Conservation (phyloP, 176 grass and related monocot genomes). For the Triticum aestivum region DNA sequence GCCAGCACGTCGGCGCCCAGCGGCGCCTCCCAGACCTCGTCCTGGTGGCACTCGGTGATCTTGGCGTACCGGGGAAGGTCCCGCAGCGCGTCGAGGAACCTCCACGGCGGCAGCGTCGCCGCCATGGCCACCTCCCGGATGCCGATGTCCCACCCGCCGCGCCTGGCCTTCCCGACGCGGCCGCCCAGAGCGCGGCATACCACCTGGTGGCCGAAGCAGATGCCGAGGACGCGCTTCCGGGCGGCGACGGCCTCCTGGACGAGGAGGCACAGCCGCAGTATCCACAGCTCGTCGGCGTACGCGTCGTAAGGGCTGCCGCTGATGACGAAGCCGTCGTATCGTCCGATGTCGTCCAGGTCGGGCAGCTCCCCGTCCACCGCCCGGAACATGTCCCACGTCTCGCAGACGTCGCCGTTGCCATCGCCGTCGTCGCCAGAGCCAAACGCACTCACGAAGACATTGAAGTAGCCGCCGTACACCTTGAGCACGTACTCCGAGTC, state of each 20-base stretch:
- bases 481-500: conserved; percentile 92
- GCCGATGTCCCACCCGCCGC: conserved; percentile 75
- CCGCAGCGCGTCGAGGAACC: conserved; percentile 37
- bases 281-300: conserved; percentile 67
- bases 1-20: conserved; percentile 65
- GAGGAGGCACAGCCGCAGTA: conserved; percentile 59
- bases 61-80: conserved; percentile 37
- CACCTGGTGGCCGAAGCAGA: conserved; percentile 98
- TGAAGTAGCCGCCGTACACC: conserved; percentile 75
- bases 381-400: conserved; percentile 77
- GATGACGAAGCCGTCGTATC: conserved; percentile 84
- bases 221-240: conserved; percentile 65
- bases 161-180: conserved; percentile 40
- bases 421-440: background rate
- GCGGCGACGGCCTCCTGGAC: conserved; percentile 48
- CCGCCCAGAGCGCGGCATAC: conserved; percentile 82
- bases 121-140: conserved; percentile 57
- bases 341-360: conserved; percentile 1
- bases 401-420: conserved; percentile 17
- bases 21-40: conserved; percentile 89
- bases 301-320: conserved; percentile 88
- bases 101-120: conserved; percentile 14
- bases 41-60: conserved; percentile 79
- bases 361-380: conserved; percentile 78
- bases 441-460: conserved; percentile 73